phyloP scores from a whole-genome alignment of 1,284 basidiomycete species.

The Mycena citricolor region DNA sequence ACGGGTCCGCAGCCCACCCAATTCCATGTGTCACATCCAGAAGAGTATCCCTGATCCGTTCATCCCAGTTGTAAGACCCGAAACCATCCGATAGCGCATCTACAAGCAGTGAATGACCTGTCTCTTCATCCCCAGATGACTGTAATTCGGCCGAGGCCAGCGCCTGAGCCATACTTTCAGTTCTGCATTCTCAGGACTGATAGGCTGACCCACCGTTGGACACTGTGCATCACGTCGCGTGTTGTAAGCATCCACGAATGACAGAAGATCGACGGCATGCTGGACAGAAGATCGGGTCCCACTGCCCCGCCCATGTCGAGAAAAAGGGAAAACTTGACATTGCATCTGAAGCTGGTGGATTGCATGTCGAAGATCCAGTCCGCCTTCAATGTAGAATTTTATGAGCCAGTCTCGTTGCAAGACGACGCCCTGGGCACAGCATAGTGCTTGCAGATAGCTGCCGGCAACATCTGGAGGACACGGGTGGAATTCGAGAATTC shows the following conservation, averaged over 20 bases:
- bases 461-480: slow-evolving; percentile 58
- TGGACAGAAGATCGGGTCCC: slow-evolving; percentile 18
- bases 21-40: slow-evolving; percentile 24
- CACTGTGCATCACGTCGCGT: slow-evolving; percentile 37
- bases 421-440: slow-evolving; percentile 53
- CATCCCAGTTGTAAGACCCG: slow-evolving; percentile 20
- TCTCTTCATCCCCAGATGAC: slow-evolving; percentile 52
- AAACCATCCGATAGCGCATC: slow-evolving; percentile 29
- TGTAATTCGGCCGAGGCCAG: slow-evolving; percentile 12
- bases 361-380: slow-evolving; percentile 56
- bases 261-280: slow-evolving; percentile 45
- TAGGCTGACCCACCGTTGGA: slow-evolving; percentile 42
- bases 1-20: slow-evolving; percentile 3
- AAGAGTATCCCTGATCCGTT: slow-evolving; percentile 14
- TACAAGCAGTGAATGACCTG: slow-evolving; percentile 50
- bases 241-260: slow-evolving; percentile 57
- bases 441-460: slow-evolving; percentile 73
- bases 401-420: slow-evolving; percentile 36
- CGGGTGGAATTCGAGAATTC: slow-evolving; percentile 64
- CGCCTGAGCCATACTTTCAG: slow-evolving; percentile 12
- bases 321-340: slow-evolving; percentile 27
- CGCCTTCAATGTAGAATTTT: slow-evolving; percentile 37
- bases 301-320: slow-evolving; percentile 26
- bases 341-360: slow-evolving; percentile 60
- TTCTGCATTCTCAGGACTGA: too few relatives aligned